Conservation (phyloP, 73 alveolate genomes). For the Tetrahymena malaccensis region DNA sequence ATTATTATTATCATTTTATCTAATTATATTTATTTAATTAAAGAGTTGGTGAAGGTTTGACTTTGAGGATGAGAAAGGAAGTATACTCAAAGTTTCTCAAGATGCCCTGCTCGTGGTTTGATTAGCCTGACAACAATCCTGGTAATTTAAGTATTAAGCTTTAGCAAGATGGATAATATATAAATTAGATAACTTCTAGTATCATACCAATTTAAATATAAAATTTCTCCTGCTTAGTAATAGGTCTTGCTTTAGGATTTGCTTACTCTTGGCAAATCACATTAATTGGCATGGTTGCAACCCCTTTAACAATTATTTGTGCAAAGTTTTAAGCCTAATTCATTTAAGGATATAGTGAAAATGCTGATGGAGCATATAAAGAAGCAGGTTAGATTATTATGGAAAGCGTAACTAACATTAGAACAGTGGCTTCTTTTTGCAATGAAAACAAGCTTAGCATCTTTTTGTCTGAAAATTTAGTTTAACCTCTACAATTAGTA, state of each 20-base stretch:
- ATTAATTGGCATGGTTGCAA: conserved; percentile 46
- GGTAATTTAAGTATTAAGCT: conserved; percentile 62
- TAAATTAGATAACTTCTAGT: neutral
- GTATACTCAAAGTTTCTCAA: conserved; percentile 44
- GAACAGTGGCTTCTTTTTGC: conserved; percentile 71
- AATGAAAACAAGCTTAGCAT: conserved; percentile 51
- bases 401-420: conserved; percentile 63
- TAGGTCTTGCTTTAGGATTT: conserved; percentile 55
- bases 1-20: neutral
- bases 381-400: conserved; percentile 64
- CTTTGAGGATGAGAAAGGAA: conserved; percentile 52
- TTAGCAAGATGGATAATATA: neutral
- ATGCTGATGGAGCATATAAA: conserved; percentile 45
- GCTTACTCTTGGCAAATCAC: conserved; percentile 50
- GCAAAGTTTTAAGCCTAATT: conserved; percentile 38
- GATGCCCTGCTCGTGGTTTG: conserved; percentile 68
- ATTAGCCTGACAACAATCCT: conserved; percentile 60
- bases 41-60: conserved; percentile 49
- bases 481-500: conserved; percentile 9
- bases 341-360: conserved; percentile 36
- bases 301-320: conserved; percentile 49
- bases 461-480: conserved; percentile 30
- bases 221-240: conserved; percentile 12
- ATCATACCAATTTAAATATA: neutral
- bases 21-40: conserved; percentile 49